Conservation (phyloP, 2,329 filamentous ascomycete genomes). For the Aspergillus pseudoviridinutans region DNA sequence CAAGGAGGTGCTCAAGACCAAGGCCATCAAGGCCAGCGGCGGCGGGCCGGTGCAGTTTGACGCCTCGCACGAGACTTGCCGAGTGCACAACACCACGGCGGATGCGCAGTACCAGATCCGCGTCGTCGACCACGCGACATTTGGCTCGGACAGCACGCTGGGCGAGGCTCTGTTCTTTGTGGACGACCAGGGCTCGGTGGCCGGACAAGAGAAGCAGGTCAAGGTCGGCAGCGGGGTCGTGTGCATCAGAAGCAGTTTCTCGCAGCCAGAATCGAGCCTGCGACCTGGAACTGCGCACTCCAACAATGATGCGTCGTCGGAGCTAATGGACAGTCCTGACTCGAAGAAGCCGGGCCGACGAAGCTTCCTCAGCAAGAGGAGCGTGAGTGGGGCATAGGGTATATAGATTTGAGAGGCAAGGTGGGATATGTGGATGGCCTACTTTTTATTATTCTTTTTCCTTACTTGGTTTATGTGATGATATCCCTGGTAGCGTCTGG, state of each 20-base stretch:
- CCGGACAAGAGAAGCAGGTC: constrained; percentile 67
- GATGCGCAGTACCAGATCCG: constrained; percentile 83
- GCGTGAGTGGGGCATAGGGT: constrained; percentile 29
- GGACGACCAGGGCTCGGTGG: constrained; percentile 67
- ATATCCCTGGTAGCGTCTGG: neutral
- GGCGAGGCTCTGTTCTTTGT: constrained; percentile 88
- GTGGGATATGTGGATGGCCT: constrained; percentile 6
- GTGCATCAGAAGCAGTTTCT: constrained; percentile 69
- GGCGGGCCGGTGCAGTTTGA: constrained; percentile 69
- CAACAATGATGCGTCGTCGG: constrained; percentile 23
- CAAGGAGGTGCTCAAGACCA: constrained; percentile 87
- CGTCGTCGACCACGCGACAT: constrained; percentile 79
- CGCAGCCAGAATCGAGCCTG: constrained; percentile 44
- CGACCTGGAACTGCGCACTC: constrained; percentile 37
- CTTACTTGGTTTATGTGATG: neutral
- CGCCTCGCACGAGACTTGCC: constrained; percentile 66
- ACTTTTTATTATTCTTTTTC: neutral
- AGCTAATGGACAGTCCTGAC: constrained; percentile 36
- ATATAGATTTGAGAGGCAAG: constrained; percentile 5
- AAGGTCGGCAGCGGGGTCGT: constrained; percentile 70
- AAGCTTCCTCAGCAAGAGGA: constrained; percentile 46
- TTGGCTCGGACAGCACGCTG: constrained; percentile 76
- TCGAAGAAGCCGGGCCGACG: constrained; percentile 40
- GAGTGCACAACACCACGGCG: constrained; percentile 65
- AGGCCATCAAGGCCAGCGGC: constrained; percentile 69